Conservation (phyloP, 371 early-diverging fungal genomes). For the Dichotomocladium elegans region DNA sequence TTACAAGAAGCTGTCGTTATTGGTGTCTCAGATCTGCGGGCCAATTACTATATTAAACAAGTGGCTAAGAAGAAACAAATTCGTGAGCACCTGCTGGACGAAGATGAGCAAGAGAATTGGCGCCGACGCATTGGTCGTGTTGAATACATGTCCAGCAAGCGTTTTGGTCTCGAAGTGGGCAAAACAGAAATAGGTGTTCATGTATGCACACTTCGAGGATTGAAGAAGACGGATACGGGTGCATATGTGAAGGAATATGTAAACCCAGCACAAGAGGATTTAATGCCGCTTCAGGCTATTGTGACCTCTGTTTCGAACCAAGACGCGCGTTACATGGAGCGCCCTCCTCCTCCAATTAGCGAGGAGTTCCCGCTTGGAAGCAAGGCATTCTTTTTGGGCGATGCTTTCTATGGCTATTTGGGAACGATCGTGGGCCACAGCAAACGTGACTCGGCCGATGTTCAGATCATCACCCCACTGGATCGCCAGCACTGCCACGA, state of each 20-base stretch:
- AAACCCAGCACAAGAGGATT: slow-evolving; percentile 55
- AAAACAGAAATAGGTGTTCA: slow-evolving; percentile 67
- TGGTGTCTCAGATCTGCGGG: slow-evolving; percentile 68
- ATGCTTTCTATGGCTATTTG: slow-evolving; percentile 68
- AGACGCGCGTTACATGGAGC: slow-evolving; percentile 71
- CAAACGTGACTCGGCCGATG: slow-evolving; percentile 42
- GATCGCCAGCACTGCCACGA: slow-evolving; percentile 30
- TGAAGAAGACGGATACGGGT: slow-evolving; percentile 76
- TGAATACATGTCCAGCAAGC: slow-evolving; percentile 52
- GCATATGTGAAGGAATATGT: slow-evolving; percentile 82
- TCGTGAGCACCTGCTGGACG: slow-evolving; percentile 44
- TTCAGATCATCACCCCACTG: slow-evolving; percentile 41
- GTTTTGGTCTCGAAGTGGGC: slow-evolving; percentile 67
- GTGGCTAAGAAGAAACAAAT: slow-evolving; percentile 34
- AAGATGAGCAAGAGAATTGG: slow-evolving; percentile 48
- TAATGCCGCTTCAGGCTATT: slow-evolving; percentile 69
- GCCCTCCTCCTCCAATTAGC: slow-evolving; percentile 46
- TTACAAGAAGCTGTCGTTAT: slow-evolving; percentile 76
- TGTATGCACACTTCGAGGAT: slow-evolving; percentile 66
- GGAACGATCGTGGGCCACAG: slow-evolving; percentile 68
- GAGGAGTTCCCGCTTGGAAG: slow-evolving; percentile 69
- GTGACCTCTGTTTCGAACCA: slow-evolving; percentile 56
- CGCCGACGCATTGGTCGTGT: slow-evolving; percentile 55
- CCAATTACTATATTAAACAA: slow-evolving; percentile 59
- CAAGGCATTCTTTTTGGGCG: slow-evolving; percentile 67